phyloP scores from a whole-genome alignment of 1,139 yeast species.

The Saccharomyces hybrid region DNA sequence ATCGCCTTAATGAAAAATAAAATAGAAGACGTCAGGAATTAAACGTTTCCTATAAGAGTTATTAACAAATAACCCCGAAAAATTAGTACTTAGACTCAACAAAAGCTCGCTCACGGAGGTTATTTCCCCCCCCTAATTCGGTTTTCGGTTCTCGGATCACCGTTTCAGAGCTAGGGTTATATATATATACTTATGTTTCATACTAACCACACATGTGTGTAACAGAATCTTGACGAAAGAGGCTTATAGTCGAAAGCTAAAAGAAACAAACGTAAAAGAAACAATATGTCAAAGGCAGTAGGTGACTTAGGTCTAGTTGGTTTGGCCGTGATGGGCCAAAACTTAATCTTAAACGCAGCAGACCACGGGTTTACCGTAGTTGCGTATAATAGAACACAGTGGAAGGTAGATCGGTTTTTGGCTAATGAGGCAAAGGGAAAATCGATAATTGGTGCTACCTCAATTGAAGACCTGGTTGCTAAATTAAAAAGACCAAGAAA shows the following conservation, averaged over 20 bases:
- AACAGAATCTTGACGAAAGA: not conserved
- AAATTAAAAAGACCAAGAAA: slow-evolving; percentile 97
- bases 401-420: slow-evolving; percentile 90
- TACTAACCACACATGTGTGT: not conserved
- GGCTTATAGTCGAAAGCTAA: not conserved
- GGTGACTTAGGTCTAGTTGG: slow-evolving; percentile 96
- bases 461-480: slow-evolving; percentile 78
- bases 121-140: not conserved
- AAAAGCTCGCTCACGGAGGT: not conserved
- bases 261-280: not conserved
- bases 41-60: not conserved
- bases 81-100: not conserved
- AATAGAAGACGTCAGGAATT: not conserved
- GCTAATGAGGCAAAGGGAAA: slow-evolving; percentile 95
- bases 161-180: too few relatives aligned
- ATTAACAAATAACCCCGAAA: not conserved
- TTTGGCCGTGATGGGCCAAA: slow-evolving; percentile 99
- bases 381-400: slow-evolving; percentile 95
- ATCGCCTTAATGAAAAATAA: not conserved
- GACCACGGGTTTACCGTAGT: slow-evolving; percentile 97
- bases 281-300: not conserved
- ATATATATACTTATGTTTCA: not conserved
- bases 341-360: slow-evolving; percentile 93
- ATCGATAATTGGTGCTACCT: slow-evolving; percentile 90
- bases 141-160: not conserved